Conservation (phyloP, 768 basidiomycete genomes). For the Xanthoconium purpureum region DNA sequence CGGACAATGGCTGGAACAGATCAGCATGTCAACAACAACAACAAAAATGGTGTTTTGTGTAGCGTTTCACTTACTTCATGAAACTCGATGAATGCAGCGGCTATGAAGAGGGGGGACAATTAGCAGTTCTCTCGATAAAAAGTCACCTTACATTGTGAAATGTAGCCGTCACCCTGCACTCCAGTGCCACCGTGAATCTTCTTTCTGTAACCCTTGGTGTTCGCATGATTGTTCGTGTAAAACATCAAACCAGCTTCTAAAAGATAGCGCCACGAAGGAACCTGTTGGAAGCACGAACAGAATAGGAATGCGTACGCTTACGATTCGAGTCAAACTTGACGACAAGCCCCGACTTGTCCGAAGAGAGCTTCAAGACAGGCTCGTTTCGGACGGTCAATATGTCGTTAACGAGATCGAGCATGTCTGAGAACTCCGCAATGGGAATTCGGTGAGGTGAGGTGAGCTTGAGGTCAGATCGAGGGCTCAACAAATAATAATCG, state of each 20-base stretch:
- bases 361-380: constrained; percentile 52
- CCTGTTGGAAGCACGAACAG: not conserved
- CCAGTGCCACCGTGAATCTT: constrained; percentile 77
- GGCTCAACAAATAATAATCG: constrained; percentile 59
- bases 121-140: not conserved
- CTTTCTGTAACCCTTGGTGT: constrained; percentile 53
- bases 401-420: constrained; percentile 44
- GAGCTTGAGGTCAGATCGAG: constrained; percentile 32
- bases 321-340: constrained; percentile 69
- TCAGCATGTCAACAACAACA: not conserved
- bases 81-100: constrained; percentile 66
- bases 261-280: not conserved
- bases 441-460: constrained; percentile 49
- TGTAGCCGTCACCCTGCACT: constrained; percentile 54
- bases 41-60: not conserved
- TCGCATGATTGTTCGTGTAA: constrained; percentile 59
- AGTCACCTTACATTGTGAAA: constrained; percentile 47
- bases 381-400: constrained; percentile 31
- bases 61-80: constrained; percentile 44
- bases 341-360: constrained; percentile 56
- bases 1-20: constrained; percentile 48
- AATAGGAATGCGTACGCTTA: constrained; percentile 32
- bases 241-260: constrained; percentile 75
- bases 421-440: constrained; percentile 37
- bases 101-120: constrained; percentile 28